Percentiles rank a stretch among this genome's conserved stretches.
These are phyloP conservation scores for Cyclanthera cordifolia DNA, from an alignment of 306 rosid species.

Conservation along the genomic window DNA sequence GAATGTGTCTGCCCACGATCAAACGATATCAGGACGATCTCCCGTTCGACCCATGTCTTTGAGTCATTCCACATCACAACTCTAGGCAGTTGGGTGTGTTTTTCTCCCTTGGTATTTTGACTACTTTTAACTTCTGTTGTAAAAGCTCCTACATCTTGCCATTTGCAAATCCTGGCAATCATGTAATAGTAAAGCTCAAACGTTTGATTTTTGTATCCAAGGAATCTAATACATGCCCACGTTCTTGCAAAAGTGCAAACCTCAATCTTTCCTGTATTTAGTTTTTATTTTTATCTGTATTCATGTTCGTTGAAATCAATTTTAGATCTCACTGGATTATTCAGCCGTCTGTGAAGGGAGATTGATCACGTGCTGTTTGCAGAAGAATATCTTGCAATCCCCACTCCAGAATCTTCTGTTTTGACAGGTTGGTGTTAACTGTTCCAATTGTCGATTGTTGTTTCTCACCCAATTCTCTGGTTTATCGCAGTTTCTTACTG, in stretches of 20 bases:
- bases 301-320: neutral
- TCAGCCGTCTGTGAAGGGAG: neutral
- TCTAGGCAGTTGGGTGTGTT: conserved; percentile 19
- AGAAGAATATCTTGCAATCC: neutral
- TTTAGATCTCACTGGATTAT: neutral
- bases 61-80: conserved; percentile 27
- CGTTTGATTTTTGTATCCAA: neutral
- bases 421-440: neutral
- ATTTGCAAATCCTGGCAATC: neutral
- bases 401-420: neutral
- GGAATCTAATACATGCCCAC: neutral
- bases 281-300: neutral
- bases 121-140: conserved; percentile 33
- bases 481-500: neutral
- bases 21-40: conserved; percentile 22
- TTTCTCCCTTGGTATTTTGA: conserved; percentile 19
- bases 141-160: conserved; percentile 21
- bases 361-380: neutral
- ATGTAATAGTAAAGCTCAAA: neutral
- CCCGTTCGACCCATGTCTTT: conserved; percentile 24
- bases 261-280: neutral
- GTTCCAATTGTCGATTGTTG: neutral
- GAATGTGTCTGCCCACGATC: conserved; percentile 33
- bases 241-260: neutral
- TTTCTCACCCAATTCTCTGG: neutral